Evolutionary conservation across 2,329 filamentous ascomycete genomes (phyloP).

Genomic region (Trichoderma arundinaceum): DNA sequence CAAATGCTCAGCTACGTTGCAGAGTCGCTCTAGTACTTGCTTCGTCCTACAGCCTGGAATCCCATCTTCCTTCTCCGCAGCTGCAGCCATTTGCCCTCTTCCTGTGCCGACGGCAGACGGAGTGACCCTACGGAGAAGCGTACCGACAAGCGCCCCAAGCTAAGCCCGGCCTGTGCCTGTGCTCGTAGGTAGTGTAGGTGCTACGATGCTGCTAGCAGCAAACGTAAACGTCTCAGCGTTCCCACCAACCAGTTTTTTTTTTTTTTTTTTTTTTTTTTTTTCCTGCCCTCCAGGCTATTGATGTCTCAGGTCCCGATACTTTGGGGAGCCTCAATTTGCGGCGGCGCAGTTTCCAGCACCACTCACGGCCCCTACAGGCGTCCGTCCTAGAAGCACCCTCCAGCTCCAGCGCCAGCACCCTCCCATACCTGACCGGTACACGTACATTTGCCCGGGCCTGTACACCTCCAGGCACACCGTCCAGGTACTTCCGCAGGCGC

Average conservation of each 20-base stretch:
- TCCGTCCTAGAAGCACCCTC: background rate
- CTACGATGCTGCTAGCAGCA: background rate
- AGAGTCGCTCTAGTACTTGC: background rate
- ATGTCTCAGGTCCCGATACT: no score
- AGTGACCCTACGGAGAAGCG: background rate
- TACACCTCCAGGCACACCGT: background rate
- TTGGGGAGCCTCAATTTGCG: slow-evolving; percentile 19
- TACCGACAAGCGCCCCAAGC: background rate
- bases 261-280: background rate
- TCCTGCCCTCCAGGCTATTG: background rate
- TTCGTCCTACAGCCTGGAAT: background rate
- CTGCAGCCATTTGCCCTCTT: background rate
- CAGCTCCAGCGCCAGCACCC: background rate
- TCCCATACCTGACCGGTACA: slow-evolving; percentile 1
- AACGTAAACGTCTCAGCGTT: slow-evolving; percentile 20
- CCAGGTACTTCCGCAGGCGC: background rate
- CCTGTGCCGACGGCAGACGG: background rate
- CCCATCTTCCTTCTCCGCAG: slow-evolving; percentile 5
- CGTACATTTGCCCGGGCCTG: background rate
- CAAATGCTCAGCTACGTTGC: background rate
- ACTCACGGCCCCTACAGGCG: slow-evolving; percentile 24
- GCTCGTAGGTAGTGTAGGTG: background rate
- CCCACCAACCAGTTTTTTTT: slow-evolving; percentile 9
- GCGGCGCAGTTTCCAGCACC: slow-evolving; percentile 29
- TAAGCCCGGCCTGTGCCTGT: background rate